Base-by-base conservation (phyloP, 192 early-diverging fungal genomes). In the Kappamyces sp. region DNA sequence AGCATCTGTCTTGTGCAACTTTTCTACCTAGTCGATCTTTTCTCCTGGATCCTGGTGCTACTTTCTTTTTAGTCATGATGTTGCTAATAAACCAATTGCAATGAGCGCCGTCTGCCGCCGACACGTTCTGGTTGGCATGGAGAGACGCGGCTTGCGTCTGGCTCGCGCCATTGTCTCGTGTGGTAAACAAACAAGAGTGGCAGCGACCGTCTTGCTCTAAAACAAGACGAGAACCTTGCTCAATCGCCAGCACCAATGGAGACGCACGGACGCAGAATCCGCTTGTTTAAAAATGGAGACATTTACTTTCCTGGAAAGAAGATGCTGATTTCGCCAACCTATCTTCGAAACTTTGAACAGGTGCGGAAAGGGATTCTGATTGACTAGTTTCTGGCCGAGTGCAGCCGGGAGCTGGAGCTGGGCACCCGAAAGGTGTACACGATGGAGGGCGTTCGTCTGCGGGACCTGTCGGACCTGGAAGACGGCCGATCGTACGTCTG, bases 261-360 rank as follows among this genome's bases (percentile, higher is more conserved):
- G 23, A 57, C 55, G 3, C 57, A 43, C 37, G 35, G 44, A 7
- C 54, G 66, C 39, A 62, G 60, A 39, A 70, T 80, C n/a, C 63
- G 70, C 9, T 48, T 80, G 34, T 80, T 71, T 55, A 58, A 64
- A 35, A 80, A 80, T 48, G 78, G 78, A 8, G 78, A 80, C 51
- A 42, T 65, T 2, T 75, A 67, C 62, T 55, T 58, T 12, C 34
- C 57, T 12, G 72, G 68, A 10, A 77, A 76, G 43, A 55, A 60
- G 37, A 61, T 77, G 1, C 62, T 80, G 4, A 54, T 80, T 33
- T 74, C 73, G 13, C 23, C 23, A 23, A 41, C 63, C 2, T 13
- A 69, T 3, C 71, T 62, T 59, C 66, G 71, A 36, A 80, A 75
- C 46, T 80, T 62, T 49, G 73, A 80, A 53, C 73, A 80, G 71